Percentiles rank a stretch among this genome's conserved stretches.
Conservation (phyloP, 495 filamentous ascomycete genomes). For the Xylaria telfairii region DNA sequence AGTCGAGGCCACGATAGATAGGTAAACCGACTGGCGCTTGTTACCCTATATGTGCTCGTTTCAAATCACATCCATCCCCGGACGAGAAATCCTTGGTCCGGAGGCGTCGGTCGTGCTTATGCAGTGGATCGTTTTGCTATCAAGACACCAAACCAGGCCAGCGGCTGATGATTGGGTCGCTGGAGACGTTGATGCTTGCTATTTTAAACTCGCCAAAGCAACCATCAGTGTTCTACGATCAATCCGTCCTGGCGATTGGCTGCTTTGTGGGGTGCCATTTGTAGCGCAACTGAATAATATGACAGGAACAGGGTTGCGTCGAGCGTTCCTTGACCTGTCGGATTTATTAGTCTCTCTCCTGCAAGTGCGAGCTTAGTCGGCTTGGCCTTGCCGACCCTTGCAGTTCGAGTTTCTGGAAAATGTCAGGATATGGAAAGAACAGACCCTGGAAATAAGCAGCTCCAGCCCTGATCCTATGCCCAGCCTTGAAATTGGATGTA, state of each 20-base stretch:
- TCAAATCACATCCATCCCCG: conserved; percentile 7
- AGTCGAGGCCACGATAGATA: not conserved
- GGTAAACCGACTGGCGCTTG: not conserved
- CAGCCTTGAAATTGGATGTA: not conserved
- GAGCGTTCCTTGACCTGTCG: not conserved
- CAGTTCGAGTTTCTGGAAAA: not conserved
- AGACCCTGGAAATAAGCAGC: conserved; percentile 4
- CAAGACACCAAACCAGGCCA: not conserved
- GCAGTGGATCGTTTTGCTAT: not conserved
- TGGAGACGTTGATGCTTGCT: not conserved
- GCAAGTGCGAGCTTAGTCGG: not conserved
- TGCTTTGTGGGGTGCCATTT: not conserved
- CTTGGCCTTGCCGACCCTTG: not conserved
- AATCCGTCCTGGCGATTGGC: not conserved
- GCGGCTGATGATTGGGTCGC: not conserved
- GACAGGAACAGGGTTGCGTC: not conserved
- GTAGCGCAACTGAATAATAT: not conserved
- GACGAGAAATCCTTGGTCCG: conserved; percentile 5
- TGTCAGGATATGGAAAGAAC: conserved; percentile 3
- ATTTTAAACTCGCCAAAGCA: conserved; percentile 2
- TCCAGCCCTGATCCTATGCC: not conserved
- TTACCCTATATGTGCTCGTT: conserved; percentile 10
- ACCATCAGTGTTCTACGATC: not conserved
- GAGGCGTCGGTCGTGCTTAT: conserved; percentile 1
- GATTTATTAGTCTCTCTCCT: not conserved